Evolutionary conservation across 257 asterid genomes (phyloP), one percentile per base, ranked within the genome.

Genomic region (Echites panduratus): DNA sequence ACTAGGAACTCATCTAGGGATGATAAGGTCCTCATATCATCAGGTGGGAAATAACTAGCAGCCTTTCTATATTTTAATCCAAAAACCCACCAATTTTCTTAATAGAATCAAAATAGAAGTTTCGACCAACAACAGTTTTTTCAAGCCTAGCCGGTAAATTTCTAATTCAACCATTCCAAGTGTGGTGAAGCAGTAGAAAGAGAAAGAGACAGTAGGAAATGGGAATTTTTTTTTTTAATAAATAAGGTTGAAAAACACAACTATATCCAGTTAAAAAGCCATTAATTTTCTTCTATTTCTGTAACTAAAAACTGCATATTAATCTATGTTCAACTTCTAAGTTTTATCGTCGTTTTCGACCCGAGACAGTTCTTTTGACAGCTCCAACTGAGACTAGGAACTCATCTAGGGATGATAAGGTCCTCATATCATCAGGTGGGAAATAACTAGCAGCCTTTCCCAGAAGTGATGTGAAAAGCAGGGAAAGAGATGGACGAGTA

Each of bases 391-490:
- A 87, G 43, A 89, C 98, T 76, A 94, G 76, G 83, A 94, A 94
- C 79, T 91, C 89, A 77, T 91, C 98, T 50, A 94, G 96, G 47
- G 97, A 94, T 5, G 98, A 94, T 16, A 94, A 81, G 16, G 98
- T 94, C 85, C 90, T 87, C 98, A 91, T 91, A 70, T 91, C 99
- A 68, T 94, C 98, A 35, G 97, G 95, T 69, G 99, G 95, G 84
- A 91, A 94, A 74, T 94, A 91, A 74, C 90, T 88, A 65, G 96
- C 96, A 2, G 96, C 96, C 79, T 86, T 94, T 69, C 98, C 99
- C 78, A 91, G 78, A 29, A 89, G 89, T 9, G 92, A 88, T 4
- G 96, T 79, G 88, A 89, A 89, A 12, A 89, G 82, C 77, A 87
- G 82, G 71, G 96, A 85, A 58, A 91, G 77, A 4, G 97, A 91